These are phyloP conservation scores for Violaceomyces palustris DNA, from an alignment of 1,284 basidiomycete genomes.

Conservation along the genomic window DNA sequence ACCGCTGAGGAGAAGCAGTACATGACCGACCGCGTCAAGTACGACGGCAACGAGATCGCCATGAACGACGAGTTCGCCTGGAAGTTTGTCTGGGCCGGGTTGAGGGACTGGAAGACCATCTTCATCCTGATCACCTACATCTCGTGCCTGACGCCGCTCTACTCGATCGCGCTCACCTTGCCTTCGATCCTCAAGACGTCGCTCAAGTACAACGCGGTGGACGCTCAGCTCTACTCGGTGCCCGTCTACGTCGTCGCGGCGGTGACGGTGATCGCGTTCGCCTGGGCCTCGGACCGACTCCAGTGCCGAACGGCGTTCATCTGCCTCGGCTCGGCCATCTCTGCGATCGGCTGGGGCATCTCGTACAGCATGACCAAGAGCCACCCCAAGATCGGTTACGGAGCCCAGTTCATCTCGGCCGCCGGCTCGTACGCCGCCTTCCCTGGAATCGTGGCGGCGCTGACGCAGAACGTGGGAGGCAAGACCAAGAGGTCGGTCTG, in stretches of 20 bases:
- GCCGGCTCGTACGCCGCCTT: constrained; percentile 36
- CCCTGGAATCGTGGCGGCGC: constrained; percentile 31
- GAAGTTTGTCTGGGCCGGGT: constrained; percentile 33
- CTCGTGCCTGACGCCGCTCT: constrained; percentile 35
- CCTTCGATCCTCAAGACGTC: constrained; percentile 38
- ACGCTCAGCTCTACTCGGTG: constrained; percentile 53
- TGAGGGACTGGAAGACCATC: constrained; percentile 42
- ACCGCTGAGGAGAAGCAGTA: constrained; percentile 33
- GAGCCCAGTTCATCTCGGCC: constrained; percentile 36
- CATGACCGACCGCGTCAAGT: constrained; percentile 26
- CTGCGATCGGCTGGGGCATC: constrained; percentile 36
- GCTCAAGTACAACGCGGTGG: constrained; percentile 34
- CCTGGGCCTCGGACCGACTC: constrained; percentile 26
- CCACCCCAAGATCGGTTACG: constrained; percentile 30
- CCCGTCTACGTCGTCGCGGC: constrained; percentile 55
- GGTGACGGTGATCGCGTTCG: constrained; percentile 44
- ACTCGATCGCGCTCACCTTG: constrained; percentile 38
- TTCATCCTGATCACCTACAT: constrained; percentile 40
- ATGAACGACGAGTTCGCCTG: constrained; percentile 41
- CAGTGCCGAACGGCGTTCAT: constrained; percentile 28
- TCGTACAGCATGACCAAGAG: constrained; percentile 13
- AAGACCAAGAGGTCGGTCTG: constrained; percentile 37
- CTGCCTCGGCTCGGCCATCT: constrained; percentile 24
- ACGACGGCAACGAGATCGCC: constrained; percentile 36
- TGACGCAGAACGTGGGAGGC: constrained; percentile 31